Evolutionary conservation across 2,329 filamentous ascomycete species (phyloP).

Genomic region (Aspergillus pseudonomiae): DNA sequence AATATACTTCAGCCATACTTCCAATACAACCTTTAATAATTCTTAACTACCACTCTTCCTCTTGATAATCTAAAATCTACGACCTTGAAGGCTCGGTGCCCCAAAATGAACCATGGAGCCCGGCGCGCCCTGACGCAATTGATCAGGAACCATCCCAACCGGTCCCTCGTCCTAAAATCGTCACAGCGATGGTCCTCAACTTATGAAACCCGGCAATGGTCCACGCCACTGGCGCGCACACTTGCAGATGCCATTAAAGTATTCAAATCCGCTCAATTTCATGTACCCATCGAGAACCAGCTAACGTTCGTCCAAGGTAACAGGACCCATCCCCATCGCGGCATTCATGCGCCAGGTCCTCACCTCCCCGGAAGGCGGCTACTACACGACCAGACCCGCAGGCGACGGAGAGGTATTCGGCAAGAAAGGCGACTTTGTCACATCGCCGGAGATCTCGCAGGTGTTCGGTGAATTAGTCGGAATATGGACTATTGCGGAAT

Average conservation of each 20-base stretch:
- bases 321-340: conserved; percentile 87
- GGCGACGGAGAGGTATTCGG: conserved; percentile 84
- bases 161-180: conserved; percentile 17
- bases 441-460: conserved; percentile 95
- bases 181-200: conserved; percentile 37
- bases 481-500: conserved; percentile 94
- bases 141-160: conserved; percentile 24
- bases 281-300: not conserved
- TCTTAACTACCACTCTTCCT: not conserved
- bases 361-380: conserved; percentile 85
- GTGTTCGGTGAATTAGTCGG: conserved; percentile 93
- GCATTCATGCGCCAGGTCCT: conserved; percentile 99
- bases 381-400: conserved; percentile 79
- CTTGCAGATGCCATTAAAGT: conserved; percentile 86
- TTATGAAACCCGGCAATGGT: conserved; percentile 68
- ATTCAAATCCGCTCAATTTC: conserved; percentile 24
- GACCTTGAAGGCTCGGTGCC: not conserved
- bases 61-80: too few species aligned
- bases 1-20: not conserved
- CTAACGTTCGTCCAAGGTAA: conserved; percentile 58
- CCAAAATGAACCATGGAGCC: conserved; percentile 32
- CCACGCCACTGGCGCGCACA: conserved; percentile 86
- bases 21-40: not conserved
- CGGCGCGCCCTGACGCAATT: conserved; percentile 33
- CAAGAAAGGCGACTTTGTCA: conserved; percentile 91